Base-by-base conservation (phyloP, 352 stramenopile species). In the Globisporangium lucens region DNA sequence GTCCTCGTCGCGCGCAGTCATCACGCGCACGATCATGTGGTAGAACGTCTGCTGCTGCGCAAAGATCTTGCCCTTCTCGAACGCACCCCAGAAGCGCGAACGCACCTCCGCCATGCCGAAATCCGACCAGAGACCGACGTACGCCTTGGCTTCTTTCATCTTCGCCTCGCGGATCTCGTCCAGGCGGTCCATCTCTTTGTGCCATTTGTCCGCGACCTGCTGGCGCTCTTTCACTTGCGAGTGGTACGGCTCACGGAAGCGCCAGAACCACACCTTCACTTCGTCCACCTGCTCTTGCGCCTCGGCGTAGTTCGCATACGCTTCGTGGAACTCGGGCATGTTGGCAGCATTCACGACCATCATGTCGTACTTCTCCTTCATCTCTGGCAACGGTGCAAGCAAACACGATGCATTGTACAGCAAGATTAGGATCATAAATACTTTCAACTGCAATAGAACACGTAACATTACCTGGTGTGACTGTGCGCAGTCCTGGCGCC, bases 31-130 rank as follows among this genome's bases (percentile, higher is more conserved):
- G 67, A 96, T 73, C 79, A 94, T 88, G 74, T 94, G 77, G 68
- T 94, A 96, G 64, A 96, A 94, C 38, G 88, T 94, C 68, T 94
- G 86, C 69, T 94, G 86, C 69, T 94, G 85, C 10, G 88, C 88
- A 66, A 96, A 94, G 38, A 93, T 52, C 72, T 96, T 94, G 75
- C 88, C 88, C 58, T 82, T 86, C 38, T 94, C 88, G 68, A 92
- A 96, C 27, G 88, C 80, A 33, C 76, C 73, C 88, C 88, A 96
- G 70, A 96, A 96, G 30, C 82, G 78, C 57, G 77, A 67, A 29
- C 87, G 85, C 41, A 91, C 78, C 70, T 95, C 87, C 1, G 83
- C 72, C 63, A 95, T 74, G 22, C 84, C 87, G 66, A 91, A 94
- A 51, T 96, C 88, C 38, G 86, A 94, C 85, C 87, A 94, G 33